Conservation (phyloP, 768 basidiomycete genomes). For the Leccinum sublutescens region DNA sequence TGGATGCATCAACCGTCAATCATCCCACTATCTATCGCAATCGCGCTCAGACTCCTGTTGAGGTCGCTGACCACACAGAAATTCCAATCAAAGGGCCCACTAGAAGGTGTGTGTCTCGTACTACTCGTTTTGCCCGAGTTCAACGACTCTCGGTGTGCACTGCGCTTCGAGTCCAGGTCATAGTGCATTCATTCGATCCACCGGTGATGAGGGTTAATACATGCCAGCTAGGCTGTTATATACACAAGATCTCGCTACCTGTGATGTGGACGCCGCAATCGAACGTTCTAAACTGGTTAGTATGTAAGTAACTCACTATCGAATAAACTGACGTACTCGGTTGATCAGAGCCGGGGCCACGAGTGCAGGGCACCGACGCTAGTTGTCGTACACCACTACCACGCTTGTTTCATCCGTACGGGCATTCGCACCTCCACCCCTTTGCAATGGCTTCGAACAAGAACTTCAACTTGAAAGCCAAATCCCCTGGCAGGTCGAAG, state of each 20-base stretch:
- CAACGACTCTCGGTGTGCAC: too few relatives aligned
- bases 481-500: neutral
- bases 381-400: neutral
- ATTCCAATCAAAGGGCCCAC: too few relatives aligned
- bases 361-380: neutral
- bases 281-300: neutral
- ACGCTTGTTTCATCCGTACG: neutral
- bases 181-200: too few relatives aligned
- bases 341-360: conserved; percentile 9
- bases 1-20: neutral
- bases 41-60: too few relatives aligned
- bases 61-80: conserved; percentile 16
- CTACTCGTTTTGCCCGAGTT: too few relatives aligned
- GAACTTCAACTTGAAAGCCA: neutral
- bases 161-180: too few relatives aligned
- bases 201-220: too few relatives aligned
- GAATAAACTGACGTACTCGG: conserved; percentile 19
- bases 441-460: conserved; percentile 9
- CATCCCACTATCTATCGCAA: conserved; percentile 32
- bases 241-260: too few relatives aligned
- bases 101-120: too few relatives aligned
- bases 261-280: neutral
- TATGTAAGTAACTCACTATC: neutral
- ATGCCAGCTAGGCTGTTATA: too few relatives aligned
- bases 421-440: neutral